Percentiles rank a stretch among this genome's conserved stretches.
phyloP scores from a whole-genome alignment of 352 stramenopile genomes.

The Peronospora destructor region DNA sequence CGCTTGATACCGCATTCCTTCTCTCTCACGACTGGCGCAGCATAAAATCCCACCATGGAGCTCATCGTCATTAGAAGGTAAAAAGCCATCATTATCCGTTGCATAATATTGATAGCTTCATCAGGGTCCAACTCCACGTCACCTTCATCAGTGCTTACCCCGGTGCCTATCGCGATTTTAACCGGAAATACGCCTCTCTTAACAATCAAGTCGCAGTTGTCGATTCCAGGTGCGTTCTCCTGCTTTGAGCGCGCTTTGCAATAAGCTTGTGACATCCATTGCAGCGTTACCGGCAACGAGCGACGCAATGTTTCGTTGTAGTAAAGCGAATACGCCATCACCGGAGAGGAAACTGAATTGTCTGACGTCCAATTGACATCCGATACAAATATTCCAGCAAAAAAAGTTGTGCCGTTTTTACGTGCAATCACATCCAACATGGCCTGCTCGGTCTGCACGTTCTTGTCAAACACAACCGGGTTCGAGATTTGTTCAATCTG shows the following conservation, averaged over 20 bases:
- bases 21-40: constrained; percentile 58
- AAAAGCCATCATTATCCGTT: constrained; percentile 90
- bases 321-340: constrained; percentile 41
- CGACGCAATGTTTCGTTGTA: constrained; percentile 63
- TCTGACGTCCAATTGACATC: constrained; percentile 27
- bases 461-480: constrained; percentile 28
- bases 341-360: constrained; percentile 3
- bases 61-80: constrained; percentile 68
- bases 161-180: constrained; percentile 17
- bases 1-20: constrained; percentile 65
- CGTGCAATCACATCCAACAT: constrained; percentile 41
- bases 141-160: constrained; percentile 17
- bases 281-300: constrained; percentile 53
- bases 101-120: constrained; percentile 29
- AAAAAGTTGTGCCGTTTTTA: constrained; percentile 43
- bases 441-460: constrained; percentile 18
- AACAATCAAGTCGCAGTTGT: constrained; percentile 41
- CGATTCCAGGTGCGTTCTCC: constrained; percentile 10
- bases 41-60: constrained; percentile 61
- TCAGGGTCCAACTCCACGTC: constrained; percentile 24
- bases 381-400: constrained; percentile 50
- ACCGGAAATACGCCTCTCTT: constrained; percentile 47
- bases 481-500: constrained; percentile 23
- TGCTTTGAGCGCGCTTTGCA: constrained; percentile 33
- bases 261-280: constrained; percentile 56